Base-by-base conservation (phyloP, 73 alveolate genomes). In the Symbiodinium pilosum region DNA sequence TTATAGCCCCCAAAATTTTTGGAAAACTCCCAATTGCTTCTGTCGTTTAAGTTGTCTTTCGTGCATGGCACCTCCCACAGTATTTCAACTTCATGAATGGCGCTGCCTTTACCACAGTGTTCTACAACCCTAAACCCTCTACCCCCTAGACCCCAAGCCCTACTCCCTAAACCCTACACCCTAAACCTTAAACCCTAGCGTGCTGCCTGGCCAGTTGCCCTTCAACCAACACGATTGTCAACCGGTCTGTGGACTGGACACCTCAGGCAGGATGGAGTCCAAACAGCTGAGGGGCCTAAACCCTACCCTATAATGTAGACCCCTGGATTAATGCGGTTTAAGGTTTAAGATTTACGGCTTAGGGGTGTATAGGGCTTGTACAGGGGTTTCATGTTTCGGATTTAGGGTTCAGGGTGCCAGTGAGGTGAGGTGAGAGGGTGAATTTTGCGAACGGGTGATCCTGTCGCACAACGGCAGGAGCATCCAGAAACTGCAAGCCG, bases 161-260 rank as follows among this genome's bases (percentile, higher is more conserved):
- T 56, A 56, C 5, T 16, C 73, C 73, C 73, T 56, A 56, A 56
- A 56, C 73, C 73, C 26, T 14, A 56, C 6, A 47, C 47, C 44
- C 42, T 0, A 24, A 75, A n/a, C 47, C 42, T 30, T 38, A 11
- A 73, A 73, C 44, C 51, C 86, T 39, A 24, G 21, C 21, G 9
- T n/a, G n/a, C n/a, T n/a, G n/a, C n/a, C n/a, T n/a, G n/a, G n/a
- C 14, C 94, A 87, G 94, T 38, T 87, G 94, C 43, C 94, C 94
- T n/a, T 36, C 59, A 26, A 77, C 68, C 84, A 87, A 87, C 85
- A 87, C 94, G 84, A 87, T 87, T 59, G 94, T 24, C 47, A 54
- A 52, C 84, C 94, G 84, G 34, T 68, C 94, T 9, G 94, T 87
- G 94, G 94, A 87, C 24, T 87, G 94, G 94, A 87, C 42, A 4